Conservation (phyloP, 495 filamentous ascomycete genomes). For the Aspergillus taichungensis region DNA sequence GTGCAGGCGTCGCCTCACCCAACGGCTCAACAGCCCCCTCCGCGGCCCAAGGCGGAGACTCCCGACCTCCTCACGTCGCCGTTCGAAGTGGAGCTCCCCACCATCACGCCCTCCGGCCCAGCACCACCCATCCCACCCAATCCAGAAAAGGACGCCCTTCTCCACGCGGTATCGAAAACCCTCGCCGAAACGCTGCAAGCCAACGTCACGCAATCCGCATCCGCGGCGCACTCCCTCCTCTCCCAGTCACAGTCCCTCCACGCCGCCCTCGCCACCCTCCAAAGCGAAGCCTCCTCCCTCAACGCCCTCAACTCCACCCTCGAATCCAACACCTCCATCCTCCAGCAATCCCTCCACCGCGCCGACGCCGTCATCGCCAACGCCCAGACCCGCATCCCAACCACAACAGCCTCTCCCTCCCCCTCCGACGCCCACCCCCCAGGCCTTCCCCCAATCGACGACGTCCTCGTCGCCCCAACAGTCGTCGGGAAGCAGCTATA, state of each 20-base stretch:
- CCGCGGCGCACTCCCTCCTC: conserved; percentile 62
- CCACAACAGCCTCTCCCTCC: conserved; percentile 28
- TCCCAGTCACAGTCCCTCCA: conserved; percentile 75
- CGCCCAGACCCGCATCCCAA: conserved; percentile 36
- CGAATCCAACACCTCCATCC: conserved; percentile 63
- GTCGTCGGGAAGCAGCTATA: conserved; percentile 91
- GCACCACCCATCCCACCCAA: conserved; percentile 90
- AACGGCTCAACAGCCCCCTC: conserved; percentile 16
- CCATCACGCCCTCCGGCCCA: conserved; percentile 43
- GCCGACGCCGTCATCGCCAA: conserved; percentile 72
- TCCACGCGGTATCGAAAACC: conserved; percentile 63
- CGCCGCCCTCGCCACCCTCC: conserved; percentile 53
- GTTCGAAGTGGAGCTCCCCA: conserved; percentile 58
- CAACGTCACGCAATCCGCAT: conserved; percentile 54
- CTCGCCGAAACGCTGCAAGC: conserved; percentile 56
- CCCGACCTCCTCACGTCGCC: conserved; percentile 64
- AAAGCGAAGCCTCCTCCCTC: conserved; percentile 62
- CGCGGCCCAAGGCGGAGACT: conserved; percentile 39
- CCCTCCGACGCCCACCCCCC: conserved; percentile 24
- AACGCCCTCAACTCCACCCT: conserved; percentile 59
- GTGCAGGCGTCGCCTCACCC: conserved; percentile 4
- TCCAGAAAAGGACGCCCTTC: conserved; percentile 86
- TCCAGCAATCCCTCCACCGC: conserved; percentile 65
- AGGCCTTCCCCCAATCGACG: conserved; percentile 66
- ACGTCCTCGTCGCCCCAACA: conserved; percentile 85